Evolutionary conservation across 495 filamentous ascomycete genomes (phyloP).

Genomic region (Aspergillus steynii): DNA sequence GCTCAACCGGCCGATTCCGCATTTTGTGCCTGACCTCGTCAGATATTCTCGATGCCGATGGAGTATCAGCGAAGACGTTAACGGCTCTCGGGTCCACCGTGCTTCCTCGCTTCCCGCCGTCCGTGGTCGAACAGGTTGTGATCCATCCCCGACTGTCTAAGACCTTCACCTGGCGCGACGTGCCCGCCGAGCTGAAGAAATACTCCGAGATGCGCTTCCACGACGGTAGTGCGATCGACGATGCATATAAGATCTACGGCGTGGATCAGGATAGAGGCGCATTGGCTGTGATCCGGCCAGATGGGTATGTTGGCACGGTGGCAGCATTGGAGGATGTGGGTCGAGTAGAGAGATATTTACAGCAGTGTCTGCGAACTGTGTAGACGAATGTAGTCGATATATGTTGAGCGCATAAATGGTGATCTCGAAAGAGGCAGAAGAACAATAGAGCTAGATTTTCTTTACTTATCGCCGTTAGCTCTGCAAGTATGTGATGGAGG

Average conservation of each 20-base stretch:
- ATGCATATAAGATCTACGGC: constrained; percentile 64
- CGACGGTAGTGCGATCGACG: constrained; percentile 67
- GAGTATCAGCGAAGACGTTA: constrained; percentile 31
- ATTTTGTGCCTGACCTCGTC: constrained; percentile 44
- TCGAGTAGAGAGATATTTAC: constrained; percentile 39
- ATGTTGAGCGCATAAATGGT: background rate
- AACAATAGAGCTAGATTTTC: too few species aligned
- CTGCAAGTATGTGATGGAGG: too few species aligned
- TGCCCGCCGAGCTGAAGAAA: constrained; percentile 58
- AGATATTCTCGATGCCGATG: constrained; percentile 32
- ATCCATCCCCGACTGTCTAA: constrained; percentile 55
- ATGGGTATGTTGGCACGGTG: constrained; percentile 65
- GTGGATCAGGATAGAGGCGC: constrained; percentile 60
- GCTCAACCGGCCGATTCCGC: constrained; percentile 47
- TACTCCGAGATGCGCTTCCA: constrained; percentile 59
- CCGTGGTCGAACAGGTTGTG: constrained; percentile 59
- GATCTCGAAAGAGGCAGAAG: too few species aligned
- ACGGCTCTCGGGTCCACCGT: constrained; percentile 37
- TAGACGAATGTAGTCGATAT: constrained; percentile 2
- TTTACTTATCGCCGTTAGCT: too few species aligned
- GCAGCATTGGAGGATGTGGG: constrained; percentile 55
- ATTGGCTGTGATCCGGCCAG: constrained; percentile 61
- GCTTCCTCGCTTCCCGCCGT: constrained; percentile 42
- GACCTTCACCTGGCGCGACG: constrained; percentile 56
- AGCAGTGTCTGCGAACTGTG: constrained; percentile 23